phyloP scores from a whole-genome alignment of 2,329 filamentous ascomycete species.

The Mollisia scopiformis region DNA sequence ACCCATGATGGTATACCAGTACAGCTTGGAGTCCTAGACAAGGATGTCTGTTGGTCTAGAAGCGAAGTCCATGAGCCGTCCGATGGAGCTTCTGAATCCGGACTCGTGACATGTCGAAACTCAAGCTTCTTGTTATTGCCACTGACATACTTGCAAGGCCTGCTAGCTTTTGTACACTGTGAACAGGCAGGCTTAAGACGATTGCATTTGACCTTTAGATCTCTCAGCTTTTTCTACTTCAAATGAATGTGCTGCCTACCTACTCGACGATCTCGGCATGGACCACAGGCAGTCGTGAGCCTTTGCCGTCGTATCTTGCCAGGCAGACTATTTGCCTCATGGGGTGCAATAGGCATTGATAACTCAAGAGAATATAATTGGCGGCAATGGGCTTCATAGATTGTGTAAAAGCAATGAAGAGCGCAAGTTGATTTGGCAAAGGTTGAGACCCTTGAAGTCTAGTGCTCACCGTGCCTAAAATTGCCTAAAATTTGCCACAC shows the following conservation, averaged over 20 bases:
- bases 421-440: not conserved
- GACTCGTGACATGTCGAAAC: not conserved
- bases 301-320: not conserved
- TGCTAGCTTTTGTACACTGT: not conserved
- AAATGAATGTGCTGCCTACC: not conserved
- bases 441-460: not conserved
- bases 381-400: not conserved
- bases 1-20: not conserved
- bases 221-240: not conserved
- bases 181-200: not conserved
- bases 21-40: not conserved
- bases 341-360: not conserved
- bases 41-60: not conserved
- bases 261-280: constrained; percentile 4
- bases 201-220: constrained; percentile 1
- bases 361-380: not conserved
- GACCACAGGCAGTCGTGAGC: not conserved
- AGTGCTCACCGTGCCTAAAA: not conserved
- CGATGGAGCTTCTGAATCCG: not conserved
- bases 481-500: not conserved
- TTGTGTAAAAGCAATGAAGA: not conserved
- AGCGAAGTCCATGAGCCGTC: not conserved
- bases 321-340: not conserved
- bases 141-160: not conserved
- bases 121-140: not conserved